These are phyloP conservation scores for Ophiocordyceps robertsii DNA, from an alignment of 2,329 filamentous ascomycete species.

Conservation along the genomic window DNA sequence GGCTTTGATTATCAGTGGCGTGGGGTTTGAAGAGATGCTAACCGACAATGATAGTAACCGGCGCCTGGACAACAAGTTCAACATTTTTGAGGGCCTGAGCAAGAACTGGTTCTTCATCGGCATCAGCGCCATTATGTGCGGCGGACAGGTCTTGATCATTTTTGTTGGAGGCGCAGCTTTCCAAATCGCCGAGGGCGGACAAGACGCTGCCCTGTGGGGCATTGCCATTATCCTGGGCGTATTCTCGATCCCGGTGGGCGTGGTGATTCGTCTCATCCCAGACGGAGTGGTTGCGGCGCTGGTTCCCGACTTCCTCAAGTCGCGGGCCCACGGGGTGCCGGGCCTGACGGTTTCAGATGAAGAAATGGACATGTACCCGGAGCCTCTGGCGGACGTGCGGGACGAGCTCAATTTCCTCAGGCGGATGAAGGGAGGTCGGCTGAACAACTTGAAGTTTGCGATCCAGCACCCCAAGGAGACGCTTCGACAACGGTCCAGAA, in stretches of 20 bases:
- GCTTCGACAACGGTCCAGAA: constrained; percentile 47
- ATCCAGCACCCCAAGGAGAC: constrained; percentile 63
- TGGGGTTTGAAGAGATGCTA: neutral
- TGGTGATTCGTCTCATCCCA: constrained; percentile 70
- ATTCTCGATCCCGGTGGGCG: constrained; percentile 73
- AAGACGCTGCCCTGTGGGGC: constrained; percentile 67
- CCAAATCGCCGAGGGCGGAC: constrained; percentile 42
- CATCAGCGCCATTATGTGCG: constrained; percentile 80
- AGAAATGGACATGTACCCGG: constrained; percentile 56
- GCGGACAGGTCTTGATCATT: constrained; percentile 78
- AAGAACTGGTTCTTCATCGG: constrained; percentile 80
- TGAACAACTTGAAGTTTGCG: constrained; percentile 70
- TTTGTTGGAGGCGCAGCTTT: constrained; percentile 77
- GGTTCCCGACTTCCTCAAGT: constrained; percentile 40
- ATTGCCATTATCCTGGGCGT: constrained; percentile 74
- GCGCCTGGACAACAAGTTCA: constrained; percentile 86
- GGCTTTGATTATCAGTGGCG: neutral
- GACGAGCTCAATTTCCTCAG: constrained; percentile 73
- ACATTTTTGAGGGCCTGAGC: constrained; percentile 81
- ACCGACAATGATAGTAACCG: constrained; percentile 48
- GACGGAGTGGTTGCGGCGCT: constrained; percentile 48
- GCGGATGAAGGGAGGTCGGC: constrained; percentile 65
- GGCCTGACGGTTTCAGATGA: constrained; percentile 51
- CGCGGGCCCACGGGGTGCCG: constrained; percentile 30
- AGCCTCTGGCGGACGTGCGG: constrained; percentile 59